Percentiles rank a stretch among this genome's conserved stretches.
phyloP scores from a whole-genome alignment of 805 yeast genomes.

The Priceomyces melissophilus region DNA sequence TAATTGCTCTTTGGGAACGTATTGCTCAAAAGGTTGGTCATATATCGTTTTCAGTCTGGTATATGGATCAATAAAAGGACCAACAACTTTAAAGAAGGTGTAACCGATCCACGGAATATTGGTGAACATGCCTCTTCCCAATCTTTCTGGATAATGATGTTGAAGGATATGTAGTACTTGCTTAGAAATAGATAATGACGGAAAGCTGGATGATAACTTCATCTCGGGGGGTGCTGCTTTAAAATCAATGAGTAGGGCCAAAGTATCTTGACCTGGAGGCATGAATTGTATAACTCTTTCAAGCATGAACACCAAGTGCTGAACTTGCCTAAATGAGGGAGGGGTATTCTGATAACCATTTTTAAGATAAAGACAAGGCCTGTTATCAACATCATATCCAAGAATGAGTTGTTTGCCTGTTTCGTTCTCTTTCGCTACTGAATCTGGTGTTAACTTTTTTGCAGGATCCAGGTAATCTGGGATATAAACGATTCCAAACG shows the following conservation, averaged over 20 bases:
- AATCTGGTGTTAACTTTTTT: constrained; percentile 36
- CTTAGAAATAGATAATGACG: constrained; percentile 48
- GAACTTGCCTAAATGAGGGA: constrained; percentile 50
- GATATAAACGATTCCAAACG: constrained; percentile 42
- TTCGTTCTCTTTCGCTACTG: constrained; percentile 45
- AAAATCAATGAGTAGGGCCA: constrained; percentile 55
- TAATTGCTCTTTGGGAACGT: constrained; percentile 51
- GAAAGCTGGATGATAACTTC: constrained; percentile 41
- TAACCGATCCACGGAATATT: constrained; percentile 58
- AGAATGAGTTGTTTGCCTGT: constrained; percentile 54
- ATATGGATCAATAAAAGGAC: constrained; percentile 57
- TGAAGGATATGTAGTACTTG: constrained; percentile 51
- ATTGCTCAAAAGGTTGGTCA: constrained; percentile 55
- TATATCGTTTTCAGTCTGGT: constrained; percentile 56
- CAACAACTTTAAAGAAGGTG: constrained; percentile 52
- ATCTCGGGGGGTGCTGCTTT: constrained; percentile 41
- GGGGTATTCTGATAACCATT: constrained; percentile 56
- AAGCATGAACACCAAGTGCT: constrained; percentile 55
- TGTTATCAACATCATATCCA: constrained; percentile 52
- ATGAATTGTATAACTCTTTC: constrained; percentile 49
- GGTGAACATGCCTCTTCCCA: constrained; percentile 51
- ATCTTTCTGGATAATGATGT: constrained; percentile 56
- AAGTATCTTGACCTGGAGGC: constrained; percentile 58
- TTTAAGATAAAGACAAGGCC: constrained; percentile 51
- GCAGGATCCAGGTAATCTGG: constrained; percentile 24